These are phyloP conservation scores for Gossypium schwendimanii DNA, from an alignment of 441 rosid genomes.

Conservation along the genomic window DNA sequence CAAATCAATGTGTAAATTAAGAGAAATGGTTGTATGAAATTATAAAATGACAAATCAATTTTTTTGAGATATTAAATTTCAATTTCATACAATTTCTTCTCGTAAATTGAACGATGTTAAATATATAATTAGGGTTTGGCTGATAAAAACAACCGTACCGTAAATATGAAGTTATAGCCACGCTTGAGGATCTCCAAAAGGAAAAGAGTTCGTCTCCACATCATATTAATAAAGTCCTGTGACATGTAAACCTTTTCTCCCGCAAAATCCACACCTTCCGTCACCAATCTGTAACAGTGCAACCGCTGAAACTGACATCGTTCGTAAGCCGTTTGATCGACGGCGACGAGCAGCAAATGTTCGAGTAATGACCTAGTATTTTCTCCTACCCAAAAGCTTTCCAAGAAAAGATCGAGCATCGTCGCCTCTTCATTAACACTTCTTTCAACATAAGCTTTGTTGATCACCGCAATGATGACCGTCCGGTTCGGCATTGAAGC, in stretches of 20 bases:
- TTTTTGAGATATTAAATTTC: no score
- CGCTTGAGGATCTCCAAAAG: conserved; percentile 34
- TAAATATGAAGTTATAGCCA: conserved; percentile 42
- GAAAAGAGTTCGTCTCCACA: conserved; percentile 41
- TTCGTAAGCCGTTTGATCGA: conserved; percentile 34
- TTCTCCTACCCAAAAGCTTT: conserved; percentile 41
- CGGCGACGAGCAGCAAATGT: conserved; percentile 29
- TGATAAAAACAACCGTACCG: conserved; percentile 19
- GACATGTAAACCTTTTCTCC: conserved; percentile 39
- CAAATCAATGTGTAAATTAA: no score
- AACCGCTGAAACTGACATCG: conserved; percentile 39
- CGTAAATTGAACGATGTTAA: no score
- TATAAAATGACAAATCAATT: no score
- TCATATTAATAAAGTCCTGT: conserved; percentile 37
- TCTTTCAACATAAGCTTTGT: conserved; percentile 39
- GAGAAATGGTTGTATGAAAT: no score
- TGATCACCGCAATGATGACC: conserved; percentile 37
- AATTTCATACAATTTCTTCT: accelerated
- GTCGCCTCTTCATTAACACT: conserved; percentile 18
- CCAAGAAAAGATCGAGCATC: conserved; percentile 40
- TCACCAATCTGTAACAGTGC: conserved; percentile 37
- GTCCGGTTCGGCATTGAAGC: conserved; percentile 29
- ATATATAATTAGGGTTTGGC: no score
- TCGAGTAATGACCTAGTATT: conserved; percentile 24
- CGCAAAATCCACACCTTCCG: conserved; percentile 25